Base-by-base conservation (phyloP, 2,329 filamentous ascomycete species). In the Aureobasidium melanogenum region DNA sequence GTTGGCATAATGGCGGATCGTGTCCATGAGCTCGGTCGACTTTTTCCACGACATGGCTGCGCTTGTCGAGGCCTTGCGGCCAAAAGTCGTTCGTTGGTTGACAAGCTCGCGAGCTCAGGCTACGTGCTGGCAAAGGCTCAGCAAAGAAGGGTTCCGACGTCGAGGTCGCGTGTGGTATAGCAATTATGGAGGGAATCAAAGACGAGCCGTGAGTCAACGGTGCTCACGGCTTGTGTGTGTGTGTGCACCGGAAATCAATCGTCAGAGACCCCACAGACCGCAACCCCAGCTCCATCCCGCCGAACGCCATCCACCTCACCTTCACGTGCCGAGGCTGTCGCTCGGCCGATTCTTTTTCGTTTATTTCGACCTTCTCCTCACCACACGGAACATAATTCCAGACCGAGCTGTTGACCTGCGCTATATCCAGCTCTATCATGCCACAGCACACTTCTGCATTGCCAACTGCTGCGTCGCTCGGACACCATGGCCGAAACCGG, bases 1-100 rank as follows among this genome's bases (percentile, higher is more conserved):
- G 77, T 86, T 91, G 75, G 91, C 90, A 83, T 97, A 97, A 79
- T 97, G 91, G 76, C 88, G 86, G 87, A 97, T 97, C 80, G 89
- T 96, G 70, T 94, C 88, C 90, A 96, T 94, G 86, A 97, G 78
- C 79, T 85, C 84, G 76, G 92, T 88, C 65, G 89, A 88, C 74
- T 87, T 88, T 80, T 88, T 96, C 93, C 93, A 97, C 81, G 89
- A 89, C 92, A 97, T 97, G 61, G 41, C 61, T 58, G 51, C 43
- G 56, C 30, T 36, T 52, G 48, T 47, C 39, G 34, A 63, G 64
- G 64, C 64, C 63, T 58, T 41, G 43, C 51, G 63, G 64, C 64
- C 65, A 60, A 39, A 39, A 22, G 28, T 41, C 22, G 14, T n/a
- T n/a, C n/a, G 5, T 3, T 22, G 41, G 19, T 26, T 24, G 58